Conservation (phyloP, 108 stramenopile genomes). For the Phaeodactylum tricornutum region DNA sequence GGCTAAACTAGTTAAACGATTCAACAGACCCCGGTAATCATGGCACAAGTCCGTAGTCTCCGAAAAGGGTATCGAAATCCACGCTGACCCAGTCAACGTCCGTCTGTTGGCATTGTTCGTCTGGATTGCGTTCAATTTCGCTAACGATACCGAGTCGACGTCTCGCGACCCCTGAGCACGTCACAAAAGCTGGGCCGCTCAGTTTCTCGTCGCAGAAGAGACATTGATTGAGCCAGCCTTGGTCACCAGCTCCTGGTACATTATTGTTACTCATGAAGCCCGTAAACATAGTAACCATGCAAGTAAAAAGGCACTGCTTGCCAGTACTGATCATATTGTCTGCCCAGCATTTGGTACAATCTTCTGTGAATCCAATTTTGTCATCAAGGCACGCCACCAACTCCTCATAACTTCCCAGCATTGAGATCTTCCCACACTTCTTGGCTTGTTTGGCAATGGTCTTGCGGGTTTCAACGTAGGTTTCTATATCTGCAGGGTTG, state of each 20-base stretch:
- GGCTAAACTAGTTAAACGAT: no score
- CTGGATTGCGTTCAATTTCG: constrained; percentile 23
- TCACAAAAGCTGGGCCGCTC: constrained; percentile 29
- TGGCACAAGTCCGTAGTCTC: no score
- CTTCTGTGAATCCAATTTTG: constrained; percentile 24
- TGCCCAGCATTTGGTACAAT: constrained; percentile 25
- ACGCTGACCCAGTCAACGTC: constrained; percentile 14
- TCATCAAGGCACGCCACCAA: constrained; percentile 20
- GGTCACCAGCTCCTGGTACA: constrained; percentile 10
- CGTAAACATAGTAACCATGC: constrained; percentile 12
- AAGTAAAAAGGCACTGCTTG: constrained; percentile 16
- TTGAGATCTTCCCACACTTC: constrained; percentile 13
- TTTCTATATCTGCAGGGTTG: constrained; percentile 27
- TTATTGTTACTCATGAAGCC: constrained; percentile 18
- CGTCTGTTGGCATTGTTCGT: constrained; percentile 9
- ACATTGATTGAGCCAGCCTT: constrained; percentile 23
- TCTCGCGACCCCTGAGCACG: constrained; percentile 26
- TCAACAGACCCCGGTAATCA: no score
- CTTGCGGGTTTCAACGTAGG: constrained; percentile 18
- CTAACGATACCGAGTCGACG: constrained; percentile 23
- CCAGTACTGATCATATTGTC: constrained; percentile 24
- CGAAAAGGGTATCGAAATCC: no score
- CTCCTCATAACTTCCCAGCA: constrained; percentile 14
- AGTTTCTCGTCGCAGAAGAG: constrained; percentile 29
- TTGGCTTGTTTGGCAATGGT: constrained; percentile 22